Percentiles rank a stretch among this genome's conserved stretches.
Evolutionary conservation across 768 basidiomycete genomes (phyloP).

Genomic region (Leccinum uliginosum): DNA sequence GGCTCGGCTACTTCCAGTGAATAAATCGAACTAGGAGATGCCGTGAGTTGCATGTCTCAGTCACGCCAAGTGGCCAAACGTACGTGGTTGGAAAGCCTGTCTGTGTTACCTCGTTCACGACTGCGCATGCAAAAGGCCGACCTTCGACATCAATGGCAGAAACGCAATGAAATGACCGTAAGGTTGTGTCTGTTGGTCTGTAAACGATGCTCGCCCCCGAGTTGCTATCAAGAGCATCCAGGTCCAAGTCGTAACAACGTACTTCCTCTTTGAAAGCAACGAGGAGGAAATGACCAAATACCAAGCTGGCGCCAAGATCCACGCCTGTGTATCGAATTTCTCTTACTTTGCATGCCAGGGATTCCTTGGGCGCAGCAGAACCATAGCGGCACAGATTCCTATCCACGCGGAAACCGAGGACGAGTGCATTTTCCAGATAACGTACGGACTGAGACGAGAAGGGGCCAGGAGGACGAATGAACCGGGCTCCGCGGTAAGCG

Average conservation of each 20-base stretch:
- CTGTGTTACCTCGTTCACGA: slow-evolving; percentile 2
- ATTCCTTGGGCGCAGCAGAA: background rate
- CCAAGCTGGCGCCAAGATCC: background rate
- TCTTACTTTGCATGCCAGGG: background rate
- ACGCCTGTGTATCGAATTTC: slow-evolving; percentile 8
- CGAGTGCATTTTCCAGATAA: slow-evolving; percentile 14
- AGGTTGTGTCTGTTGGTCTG: background rate
- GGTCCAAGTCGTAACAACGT: slow-evolving; percentile 13
- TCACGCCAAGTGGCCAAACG: background rate
- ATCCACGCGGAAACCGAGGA: slow-evolving; percentile 8
- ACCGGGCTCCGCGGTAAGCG: slow-evolving; percentile 10
- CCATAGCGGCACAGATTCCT: slow-evolving; percentile 1
- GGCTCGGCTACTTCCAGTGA: slow-evolving; percentile 1
- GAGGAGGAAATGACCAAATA: slow-evolving; percentile 16
- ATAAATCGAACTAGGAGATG: slow-evolving; percentile 5
- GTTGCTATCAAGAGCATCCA: background rate
- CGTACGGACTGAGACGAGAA: slow-evolving; percentile 8
- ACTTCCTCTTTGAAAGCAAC: slow-evolving; percentile 12
- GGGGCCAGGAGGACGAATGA: slow-evolving; percentile 18
- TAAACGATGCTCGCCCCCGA: slow-evolving; percentile 9
- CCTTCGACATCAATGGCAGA: slow-evolving; percentile 13
- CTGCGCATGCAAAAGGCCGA: slow-evolving; percentile 13
- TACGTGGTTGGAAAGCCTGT: background rate
- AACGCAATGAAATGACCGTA: slow-evolving; percentile 6
- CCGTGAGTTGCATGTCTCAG: background rate